phyloP scores from a whole-genome alignment of 257 asterid species.

The Jaltomata sinuosa region DNA sequence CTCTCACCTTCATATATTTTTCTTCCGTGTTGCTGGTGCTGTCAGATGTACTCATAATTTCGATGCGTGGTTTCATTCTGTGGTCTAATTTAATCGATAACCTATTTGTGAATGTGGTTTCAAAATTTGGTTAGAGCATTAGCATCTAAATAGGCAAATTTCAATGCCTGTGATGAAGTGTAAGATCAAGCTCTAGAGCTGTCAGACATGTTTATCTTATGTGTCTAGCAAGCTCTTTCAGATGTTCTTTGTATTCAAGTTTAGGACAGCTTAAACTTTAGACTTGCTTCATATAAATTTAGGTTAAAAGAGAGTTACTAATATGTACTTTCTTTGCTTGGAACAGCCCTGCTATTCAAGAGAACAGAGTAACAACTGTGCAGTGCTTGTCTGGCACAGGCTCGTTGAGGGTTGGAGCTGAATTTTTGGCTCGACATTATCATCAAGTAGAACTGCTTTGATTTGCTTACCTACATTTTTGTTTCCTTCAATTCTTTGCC shows the following conservation, averaged over 20 bases:
- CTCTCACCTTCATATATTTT: neutral
- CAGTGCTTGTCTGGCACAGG: conserved; percentile 99
- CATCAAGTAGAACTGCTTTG: conserved; percentile 45
- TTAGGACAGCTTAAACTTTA: neutral
- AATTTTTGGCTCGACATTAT: conserved; percentile 77
- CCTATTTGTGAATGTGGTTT: neutral
- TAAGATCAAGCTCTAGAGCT: neutral
- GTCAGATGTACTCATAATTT: neutral
- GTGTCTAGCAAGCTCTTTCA: neutral
- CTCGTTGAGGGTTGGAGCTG: conserved; percentile 95
- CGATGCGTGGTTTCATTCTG: neutral
- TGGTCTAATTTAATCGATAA: neutral
- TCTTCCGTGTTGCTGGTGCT: neutral
- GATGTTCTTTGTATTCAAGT: neutral
- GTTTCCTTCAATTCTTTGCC: neutral
- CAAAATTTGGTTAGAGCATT: neutral
- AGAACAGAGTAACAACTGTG: conserved; percentile 88
- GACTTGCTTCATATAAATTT: neutral
- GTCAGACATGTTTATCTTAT: neutral
- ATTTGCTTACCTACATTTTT: neutral
- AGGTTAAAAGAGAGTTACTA: neutral
- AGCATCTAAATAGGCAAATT: neutral
- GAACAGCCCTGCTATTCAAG: conserved; percentile 80
- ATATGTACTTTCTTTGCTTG: conserved; percentile 14
- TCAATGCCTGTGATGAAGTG: neutral